Conservation (phyloP, 2,329 filamentous ascomycete species). For the Malbranchea zuffiana region DNA sequence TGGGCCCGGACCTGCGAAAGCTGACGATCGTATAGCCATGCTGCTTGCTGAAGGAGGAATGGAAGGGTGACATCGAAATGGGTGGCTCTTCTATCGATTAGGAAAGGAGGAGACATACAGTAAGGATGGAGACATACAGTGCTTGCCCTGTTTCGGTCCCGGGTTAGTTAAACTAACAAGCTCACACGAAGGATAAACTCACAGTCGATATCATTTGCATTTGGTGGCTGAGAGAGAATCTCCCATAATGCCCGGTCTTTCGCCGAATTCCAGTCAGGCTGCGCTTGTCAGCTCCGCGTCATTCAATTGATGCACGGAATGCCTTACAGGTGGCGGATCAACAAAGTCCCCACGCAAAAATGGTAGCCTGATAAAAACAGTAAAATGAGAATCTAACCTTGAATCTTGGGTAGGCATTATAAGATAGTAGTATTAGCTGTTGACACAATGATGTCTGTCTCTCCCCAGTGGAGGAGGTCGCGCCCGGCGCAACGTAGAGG, state of each 20-base stretch:
- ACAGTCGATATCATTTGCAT: constrained; percentile 79
- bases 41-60: constrained; percentile 85
- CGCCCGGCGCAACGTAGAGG: no score
- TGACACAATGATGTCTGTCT: no score
- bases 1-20: constrained; percentile 81
- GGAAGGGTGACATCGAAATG: constrained; percentile 75
- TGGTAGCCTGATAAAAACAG: constrained; percentile 79
- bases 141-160: constrained; percentile 52
- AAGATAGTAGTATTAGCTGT: no score
- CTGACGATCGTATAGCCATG: constrained; percentile 86
- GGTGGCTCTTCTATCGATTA: constrained; percentile 45
- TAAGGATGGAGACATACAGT: constrained; percentile 43
- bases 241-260: constrained; percentile 90
- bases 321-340: constrained; percentile 70
- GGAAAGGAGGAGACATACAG: neutral
- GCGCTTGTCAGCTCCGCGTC: neutral
- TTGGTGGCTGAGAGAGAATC: constrained; percentile 69
- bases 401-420: no score
- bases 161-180: constrained; percentile 6
- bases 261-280: constrained; percentile 77
- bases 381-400: constrained; percentile 37
- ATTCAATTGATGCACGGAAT: neutral
- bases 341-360: constrained; percentile 79
- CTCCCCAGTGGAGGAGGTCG: no score
- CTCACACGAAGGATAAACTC: constrained; percentile 23